Evolutionary conservation across 495 filamentous ascomycete species (phyloP).

Genomic region (Daldinia caldariorum): DNA sequence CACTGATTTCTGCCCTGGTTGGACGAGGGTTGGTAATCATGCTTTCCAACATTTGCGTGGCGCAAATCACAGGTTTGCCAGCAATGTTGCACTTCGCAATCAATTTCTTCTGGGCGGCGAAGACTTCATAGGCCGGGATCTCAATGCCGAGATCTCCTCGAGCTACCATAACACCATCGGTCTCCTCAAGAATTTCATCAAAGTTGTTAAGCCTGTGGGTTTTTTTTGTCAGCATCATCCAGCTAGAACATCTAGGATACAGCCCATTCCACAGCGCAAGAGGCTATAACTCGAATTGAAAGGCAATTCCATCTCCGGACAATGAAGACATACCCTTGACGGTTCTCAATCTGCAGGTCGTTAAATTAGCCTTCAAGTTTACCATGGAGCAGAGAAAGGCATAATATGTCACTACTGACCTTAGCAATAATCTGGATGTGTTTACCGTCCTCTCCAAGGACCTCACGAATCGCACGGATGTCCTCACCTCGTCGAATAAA

Average conservation of each 20-base stretch:
- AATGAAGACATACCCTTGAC: conserved; percentile 70
- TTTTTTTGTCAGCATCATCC: conserved; percentile 19
- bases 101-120: conserved; percentile 99
- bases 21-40: conserved; percentile 99
- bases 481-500: conserved; percentile 95
- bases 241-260: background rate
- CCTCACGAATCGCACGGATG: conserved; percentile 88
- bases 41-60: conserved; percentile 82
- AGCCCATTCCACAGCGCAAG: background rate
- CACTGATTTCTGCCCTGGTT: conserved; percentile 96
- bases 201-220: conserved; percentile 81
- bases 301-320: background rate
- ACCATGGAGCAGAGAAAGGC: background rate
- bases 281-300: background rate
- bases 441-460: conserved; percentile 90
- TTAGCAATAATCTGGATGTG: conserved; percentile 99
- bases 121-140: conserved; percentile 97
- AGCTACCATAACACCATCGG: conserved; percentile 99
- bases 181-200: conserved; percentile 93
- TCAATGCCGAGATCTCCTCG: conserved; percentile 99
- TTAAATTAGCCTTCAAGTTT: conserved; percentile 13
- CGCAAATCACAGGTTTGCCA: conserved; percentile 97
- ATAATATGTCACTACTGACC: conserved; percentile 14
- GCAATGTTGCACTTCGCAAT: conserved; percentile 99
- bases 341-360: conserved; percentile 84